Evolutionary conservation across 2,329 filamentous ascomycete genomes (phyloP).

Genomic region (Neurospora sp.): DNA sequence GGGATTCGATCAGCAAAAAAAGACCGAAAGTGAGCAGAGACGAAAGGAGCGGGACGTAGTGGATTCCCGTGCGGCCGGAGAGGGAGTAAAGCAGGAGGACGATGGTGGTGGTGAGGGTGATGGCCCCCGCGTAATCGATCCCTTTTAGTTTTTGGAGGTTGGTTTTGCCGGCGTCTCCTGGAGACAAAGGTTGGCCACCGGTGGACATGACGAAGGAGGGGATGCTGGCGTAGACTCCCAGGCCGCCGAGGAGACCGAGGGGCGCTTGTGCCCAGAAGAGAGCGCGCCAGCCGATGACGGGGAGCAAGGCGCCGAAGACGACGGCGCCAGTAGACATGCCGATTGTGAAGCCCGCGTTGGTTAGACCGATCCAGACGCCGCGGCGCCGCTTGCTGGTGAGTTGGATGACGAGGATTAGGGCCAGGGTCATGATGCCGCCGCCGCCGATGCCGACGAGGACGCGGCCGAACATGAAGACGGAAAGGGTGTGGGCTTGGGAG

Average conservation of each 20-base stretch:
- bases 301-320: conserved; percentile 22
- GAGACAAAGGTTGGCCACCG: conserved; percentile 1
- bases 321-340: conserved; percentile 24
- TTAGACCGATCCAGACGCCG: conserved; percentile 63
- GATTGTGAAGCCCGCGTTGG: conserved; percentile 47
- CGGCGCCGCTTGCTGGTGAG: conserved; percentile 56
- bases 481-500: conserved; percentile 47
- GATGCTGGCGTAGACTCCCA: conserved; percentile 55
- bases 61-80: conserved; percentile 48
- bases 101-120: conserved; percentile 53
- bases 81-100: conserved; percentile 63
- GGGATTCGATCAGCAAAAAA: conserved; percentile 55
- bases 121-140: conserved; percentile 67
- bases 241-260: conserved; percentile 48
- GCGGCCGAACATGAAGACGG: conserved; percentile 58
- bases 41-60: conserved; percentile 47
- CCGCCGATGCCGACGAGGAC: conserved; percentile 59
- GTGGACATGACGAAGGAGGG: conserved; percentile 29
- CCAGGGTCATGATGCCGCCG: conserved; percentile 62
- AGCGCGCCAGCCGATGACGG: conserved; percentile 58
- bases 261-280: conserved; percentile 68
- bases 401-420: conserved; percentile 69
- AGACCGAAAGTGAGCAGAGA: conserved; percentile 42
- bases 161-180: conserved; percentile 26
- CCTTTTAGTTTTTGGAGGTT: conserved; percentile 45